Base-by-base conservation (phyloP, 768 basidiomycete genomes). In the Panus rudis region DNA sequence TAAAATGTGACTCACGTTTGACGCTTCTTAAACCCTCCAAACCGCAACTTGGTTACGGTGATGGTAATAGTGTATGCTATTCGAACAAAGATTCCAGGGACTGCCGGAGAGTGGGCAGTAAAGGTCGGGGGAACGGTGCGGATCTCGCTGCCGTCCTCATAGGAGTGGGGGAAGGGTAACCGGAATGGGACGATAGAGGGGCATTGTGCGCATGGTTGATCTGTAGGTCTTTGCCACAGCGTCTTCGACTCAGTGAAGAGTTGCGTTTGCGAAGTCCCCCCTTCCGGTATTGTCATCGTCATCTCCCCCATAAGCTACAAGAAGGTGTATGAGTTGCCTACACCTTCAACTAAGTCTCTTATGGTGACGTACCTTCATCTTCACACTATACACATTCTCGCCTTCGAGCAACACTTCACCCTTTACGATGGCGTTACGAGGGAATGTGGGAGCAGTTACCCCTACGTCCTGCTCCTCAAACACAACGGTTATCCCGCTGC, bases 41-140 rank as follows among this genome's bases (percentile, higher is more conserved):
- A 42, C 31, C 71, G 67, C 39, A 59, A 55, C 55, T 37, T 67
- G 74, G 49, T 30, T 56, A 63, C 50, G 11, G 43, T 57, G 16
- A 84, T 58, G 3, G 57, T 66, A 4, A 85, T 51, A 1, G 61
- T 59, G 52, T 82, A 85, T 1, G 59, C 53, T 32, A 62, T 67
- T 33, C 65, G 63, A 8, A 69, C 61, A 40, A 50, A 64, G 13
- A 76, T 54, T 8, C 67, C 63, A 1, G 69, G 66, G 2, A 65
- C 43, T 21, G 60, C 62, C 6, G 60, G 52, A 24, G 57, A 55
- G 14, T 62, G 52, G 6, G 58, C 48, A 21, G 63, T 52, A 46
- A 67, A 78, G 1, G 71, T 66, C 1, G 81, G 79, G 2, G 81
- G 81, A 7, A 80, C 56, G 22, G 67, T 58, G 26, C 52, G 47